Evolutionary conservation across 768 basidiomycete species (phyloP).

Genomic region (Gymnopilus dilepis): DNA sequence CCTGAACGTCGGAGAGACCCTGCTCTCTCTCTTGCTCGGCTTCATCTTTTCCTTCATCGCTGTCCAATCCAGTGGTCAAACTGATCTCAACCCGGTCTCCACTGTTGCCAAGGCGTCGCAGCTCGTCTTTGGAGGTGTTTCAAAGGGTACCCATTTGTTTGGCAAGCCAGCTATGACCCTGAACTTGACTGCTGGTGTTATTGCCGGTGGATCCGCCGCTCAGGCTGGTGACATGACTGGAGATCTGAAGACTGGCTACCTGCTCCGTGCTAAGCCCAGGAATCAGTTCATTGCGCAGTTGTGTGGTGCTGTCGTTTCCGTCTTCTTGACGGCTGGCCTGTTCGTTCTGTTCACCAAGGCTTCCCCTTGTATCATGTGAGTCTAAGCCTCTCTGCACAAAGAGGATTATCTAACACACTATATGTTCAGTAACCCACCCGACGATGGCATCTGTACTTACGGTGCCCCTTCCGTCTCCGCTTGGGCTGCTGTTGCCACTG

Average conservation of each 20-base stretch:
- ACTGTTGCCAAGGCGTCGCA: constrained; percentile 68
- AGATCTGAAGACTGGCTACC: constrained; percentile 73
- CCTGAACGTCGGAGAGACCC: constrained; percentile 62
- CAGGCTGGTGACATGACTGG: constrained; percentile 70
- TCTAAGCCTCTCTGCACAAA: not conserved
- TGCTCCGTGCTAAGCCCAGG: constrained; percentile 65
- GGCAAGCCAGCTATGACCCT: constrained; percentile 44
- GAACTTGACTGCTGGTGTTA: constrained; percentile 57
- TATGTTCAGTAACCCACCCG: constrained; percentile 31
- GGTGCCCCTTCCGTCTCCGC: constrained; percentile 60
- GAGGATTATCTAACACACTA: not conserved
- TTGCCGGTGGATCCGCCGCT: constrained; percentile 59
- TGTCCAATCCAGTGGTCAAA: constrained; percentile 62
- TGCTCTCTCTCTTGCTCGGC: constrained; percentile 61
- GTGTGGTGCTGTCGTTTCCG: constrained; percentile 59
- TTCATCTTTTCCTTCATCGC: constrained; percentile 74
- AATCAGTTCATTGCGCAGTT: constrained; percentile 69
- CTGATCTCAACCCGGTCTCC: constrained; percentile 66
- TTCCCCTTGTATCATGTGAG: constrained; percentile 62
- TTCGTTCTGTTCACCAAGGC: constrained; percentile 69
- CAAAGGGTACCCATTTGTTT: constrained; percentile 48
- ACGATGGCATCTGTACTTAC: constrained; percentile 49
- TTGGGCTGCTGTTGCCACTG: constrained; percentile 61
- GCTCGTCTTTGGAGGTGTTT: constrained; percentile 67
- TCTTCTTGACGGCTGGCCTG: constrained; percentile 63